phyloP scores from a whole-genome alignment of 352 stramenopile species.

The Globisporangium nodosum region DNA sequence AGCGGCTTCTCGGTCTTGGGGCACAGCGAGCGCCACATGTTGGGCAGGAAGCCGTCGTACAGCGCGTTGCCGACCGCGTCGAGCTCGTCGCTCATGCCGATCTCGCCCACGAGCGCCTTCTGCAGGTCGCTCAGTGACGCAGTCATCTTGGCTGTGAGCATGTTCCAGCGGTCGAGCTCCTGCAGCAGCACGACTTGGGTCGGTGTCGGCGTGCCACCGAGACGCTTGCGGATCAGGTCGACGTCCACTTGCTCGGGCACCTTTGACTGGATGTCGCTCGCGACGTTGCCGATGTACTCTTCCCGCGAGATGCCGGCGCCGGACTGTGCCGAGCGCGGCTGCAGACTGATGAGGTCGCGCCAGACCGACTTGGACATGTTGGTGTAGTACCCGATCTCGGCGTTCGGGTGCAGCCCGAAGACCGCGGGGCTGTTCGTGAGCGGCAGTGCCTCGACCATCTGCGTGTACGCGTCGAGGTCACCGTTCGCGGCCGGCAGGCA shows the following conservation, averaged over 20 bases:
- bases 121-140: constrained; percentile 86
- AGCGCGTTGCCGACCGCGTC: constrained; percentile 89
- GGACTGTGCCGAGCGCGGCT: constrained; percentile 79
- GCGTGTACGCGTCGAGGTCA: constrained; percentile 71
- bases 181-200: constrained; percentile 93
- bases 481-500: constrained; percentile 48
- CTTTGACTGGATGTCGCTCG: constrained; percentile 89
- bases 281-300: constrained; percentile 88
- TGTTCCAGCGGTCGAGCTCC: constrained; percentile 94
- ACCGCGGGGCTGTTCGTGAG: constrained; percentile 93
- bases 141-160: constrained; percentile 83
- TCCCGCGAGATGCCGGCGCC: constrained; percentile 86
- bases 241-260: constrained; percentile 87
- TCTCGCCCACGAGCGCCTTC: constrained; percentile 91
- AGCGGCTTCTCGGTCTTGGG: constrained; percentile 94
- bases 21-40: constrained; percentile 86
- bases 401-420: constrained; percentile 95
- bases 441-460: constrained; percentile 87
- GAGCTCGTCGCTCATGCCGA: constrained; percentile 95
- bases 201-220: constrained; percentile 70
- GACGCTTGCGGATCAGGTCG: constrained; percentile 78
- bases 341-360: constrained; percentile 90
- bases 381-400: constrained; percentile 95
- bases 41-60: constrained; percentile 92
- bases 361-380: constrained; percentile 94